Base-by-base conservation (phyloP, 257 asterid species). In the Cinchona pubescens region DNA sequence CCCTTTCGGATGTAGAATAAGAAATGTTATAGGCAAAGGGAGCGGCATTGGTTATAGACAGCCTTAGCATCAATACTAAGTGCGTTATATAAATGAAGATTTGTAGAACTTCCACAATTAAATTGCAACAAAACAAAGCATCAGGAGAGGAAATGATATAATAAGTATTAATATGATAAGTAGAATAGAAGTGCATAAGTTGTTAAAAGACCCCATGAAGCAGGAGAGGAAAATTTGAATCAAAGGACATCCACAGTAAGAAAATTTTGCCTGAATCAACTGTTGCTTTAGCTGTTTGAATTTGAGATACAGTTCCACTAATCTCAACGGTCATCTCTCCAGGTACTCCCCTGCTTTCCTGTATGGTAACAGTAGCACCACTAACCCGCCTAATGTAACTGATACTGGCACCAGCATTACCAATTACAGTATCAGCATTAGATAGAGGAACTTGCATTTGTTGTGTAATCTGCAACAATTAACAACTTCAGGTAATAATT, bases 281-380 rank as follows among this genome's bases (percentile, higher is more conserved):
- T 93, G 97, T 78, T 90, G 93, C n/a, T n/a, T n/a, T n/a, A 75
- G 98, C 98, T 69, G 97, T 90, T 84, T 93, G 98, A 79, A 90
- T 96, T 86, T 93, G 98, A 72, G 96, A 88, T 82, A 97, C 88
- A 83, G 94, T 88, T 80, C 97, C 99, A 77, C 85, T 87, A 65
- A 94, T 94, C 89, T 94, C 98, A 75, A 92, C 97, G 0, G 98
- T 94, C 98, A 94, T 94, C 84, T 94, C 98, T 46, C 89, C 90
- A 49, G 99, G 99, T 77, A 85, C 91, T 51, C 97, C 97, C 81
- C 92, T 87, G 23, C 97, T 85, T 88, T 94, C 99, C 87, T 94
- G 99, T 78, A 94, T 88, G 79, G 97, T 86, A 59, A 94, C 95
- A 27, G 97, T 94, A 62, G 99, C 95, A 66, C 97, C 97, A 82